Evolutionary conservation across 768 basidiomycete genomes (phyloP), one percentile per base, ranked within the genome.

Genomic region (Boletus reticuloceps): DNA sequence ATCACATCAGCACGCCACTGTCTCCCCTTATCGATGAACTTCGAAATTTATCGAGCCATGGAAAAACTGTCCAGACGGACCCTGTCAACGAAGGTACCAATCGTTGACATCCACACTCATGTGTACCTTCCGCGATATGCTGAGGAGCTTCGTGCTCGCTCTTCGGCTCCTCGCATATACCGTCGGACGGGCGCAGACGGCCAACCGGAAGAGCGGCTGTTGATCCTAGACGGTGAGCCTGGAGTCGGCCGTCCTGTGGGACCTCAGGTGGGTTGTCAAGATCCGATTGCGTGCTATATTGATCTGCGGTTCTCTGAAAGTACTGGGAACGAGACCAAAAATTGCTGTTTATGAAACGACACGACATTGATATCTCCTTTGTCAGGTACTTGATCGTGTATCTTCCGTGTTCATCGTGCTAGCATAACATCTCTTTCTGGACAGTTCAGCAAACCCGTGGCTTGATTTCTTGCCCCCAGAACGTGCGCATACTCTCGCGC

Each of bases 371-470:
- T 68, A 72, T 91, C 41, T 91, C 88, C 17, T 79, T 92, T 31
- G 85, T 91, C 53, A 90, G 88, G 89, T 86, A 53, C 56, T 58
- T 20, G 66, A 46, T 13, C 9, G 25, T 32, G 27, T 19, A 41
- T 51, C 59, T 46, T 56, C 31, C 34, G 19, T 50, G 45, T 27
- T 37, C 56, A 31, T 54, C 49, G n/a, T 47, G 20, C 44, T 55
- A 17, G 16, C 40, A 59, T 68, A 51, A 72, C 58, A 20, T 22
- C 34, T 36, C 10, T 46, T 54, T 41, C 34, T 36, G 51, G 48
- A 43, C 61, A 91, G 91, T 67, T 82, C 89, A 25, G 92, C 92
- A 27, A 94, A 95, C 64, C 93, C 92, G 10, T 95, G 92, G 92
- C 81, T 94, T 36, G 93, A 95, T 69, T 94, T 94, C 65, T 79